Percentiles rank a stretch among this genome's conserved stretches.
These are phyloP conservation scores for Microdochium bolleyi DNA, from an alignment of 2,329 filamentous ascomycete genomes.

Conservation along the genomic window DNA sequence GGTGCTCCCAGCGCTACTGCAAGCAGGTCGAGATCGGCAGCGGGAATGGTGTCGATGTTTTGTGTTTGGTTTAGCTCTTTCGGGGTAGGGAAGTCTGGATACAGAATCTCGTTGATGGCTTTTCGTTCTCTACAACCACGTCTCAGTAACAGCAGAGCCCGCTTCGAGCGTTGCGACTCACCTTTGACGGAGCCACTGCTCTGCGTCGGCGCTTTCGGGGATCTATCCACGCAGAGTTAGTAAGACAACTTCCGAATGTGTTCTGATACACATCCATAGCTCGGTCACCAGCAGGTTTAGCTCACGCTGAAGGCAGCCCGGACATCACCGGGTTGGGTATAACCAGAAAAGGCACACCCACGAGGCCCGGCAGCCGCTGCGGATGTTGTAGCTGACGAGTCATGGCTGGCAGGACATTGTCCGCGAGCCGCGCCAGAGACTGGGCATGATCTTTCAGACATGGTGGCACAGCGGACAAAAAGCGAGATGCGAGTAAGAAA, in stretches of 20 bases:
- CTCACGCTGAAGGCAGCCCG: slow-evolving; percentile 21
- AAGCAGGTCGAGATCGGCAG: slow-evolving; percentile 37
- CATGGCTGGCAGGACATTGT: slow-evolving; percentile 15
- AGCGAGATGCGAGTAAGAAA: too few relatives aligned
- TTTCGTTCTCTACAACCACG: slow-evolving; percentile 28
- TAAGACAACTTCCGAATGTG: too few relatives aligned
- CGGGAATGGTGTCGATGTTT: slow-evolving; percentile 39
- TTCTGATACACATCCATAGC: neutral
- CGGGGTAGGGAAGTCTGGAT: slow-evolving; percentile 31
- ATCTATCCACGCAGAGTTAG: slow-evolving; percentile 23
- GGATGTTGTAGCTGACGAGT: slow-evolving; percentile 12
- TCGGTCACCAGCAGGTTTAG: neutral
- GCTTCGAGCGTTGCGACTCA: slow-evolving; percentile 7
- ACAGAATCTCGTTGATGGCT: slow-evolving; percentile 39
- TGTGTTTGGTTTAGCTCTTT: slow-evolving; percentile 30
- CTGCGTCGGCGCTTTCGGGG: slow-evolving; percentile 32
- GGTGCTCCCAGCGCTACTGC: slow-evolving; percentile 45
- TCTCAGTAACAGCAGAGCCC: neutral
- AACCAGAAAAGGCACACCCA: slow-evolving; percentile 26
- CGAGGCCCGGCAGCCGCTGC: slow-evolving; percentile 22
- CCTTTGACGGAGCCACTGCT: slow-evolving; percentile 37
- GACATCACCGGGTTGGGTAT: slow-evolving; percentile 23
- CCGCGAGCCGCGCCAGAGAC: slow-evolving; percentile 16
- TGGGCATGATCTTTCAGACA: slow-evolving; percentile 17
- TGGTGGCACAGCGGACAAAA: slow-evolving; percentile 1